Evolutionary conservation across 768 basidiomycete genomes (phyloP).

Genomic region (Boletus rex-veris): DNA sequence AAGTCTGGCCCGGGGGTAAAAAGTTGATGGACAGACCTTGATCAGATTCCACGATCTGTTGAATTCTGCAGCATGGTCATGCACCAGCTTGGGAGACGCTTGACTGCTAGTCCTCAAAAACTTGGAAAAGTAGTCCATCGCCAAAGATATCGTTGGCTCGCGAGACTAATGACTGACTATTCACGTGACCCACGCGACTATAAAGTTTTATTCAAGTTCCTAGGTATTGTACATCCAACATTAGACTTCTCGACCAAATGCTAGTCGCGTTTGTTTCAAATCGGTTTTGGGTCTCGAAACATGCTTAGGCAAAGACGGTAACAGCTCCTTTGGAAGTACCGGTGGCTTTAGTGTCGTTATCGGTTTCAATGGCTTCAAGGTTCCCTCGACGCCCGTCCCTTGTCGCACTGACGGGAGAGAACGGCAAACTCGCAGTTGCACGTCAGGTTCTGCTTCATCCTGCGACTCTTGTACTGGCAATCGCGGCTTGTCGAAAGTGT

Average conservation of each 20-base stretch:
- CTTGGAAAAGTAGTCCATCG: slow-evolving; percentile 86
- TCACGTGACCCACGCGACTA: slow-evolving; percentile 15
- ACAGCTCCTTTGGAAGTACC: slow-evolving; percentile 26
- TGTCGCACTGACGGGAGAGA: slow-evolving; percentile 5
- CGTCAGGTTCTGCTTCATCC: neutral
- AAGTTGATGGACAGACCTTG: slow-evolving; percentile 46
- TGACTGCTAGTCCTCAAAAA: slow-evolving; percentile 52
- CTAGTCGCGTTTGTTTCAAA: slow-evolving; percentile 21
- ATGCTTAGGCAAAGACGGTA: slow-evolving; percentile 7
- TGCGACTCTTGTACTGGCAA: neutral
- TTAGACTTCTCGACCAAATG: slow-evolving; percentile 12
- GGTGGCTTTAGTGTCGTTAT: slow-evolving; percentile 30
- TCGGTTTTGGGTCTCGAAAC: slow-evolving; percentile 3
- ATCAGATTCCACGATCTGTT: slow-evolving; percentile 70
- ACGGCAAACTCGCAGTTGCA: slow-evolving; percentile 2
- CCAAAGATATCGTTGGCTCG: neutral
- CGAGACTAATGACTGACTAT: neutral
- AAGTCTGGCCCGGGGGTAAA: neutral
- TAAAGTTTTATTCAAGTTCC: too few species aligned
- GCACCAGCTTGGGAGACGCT: slow-evolving; percentile 43
- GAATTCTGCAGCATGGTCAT: slow-evolving; percentile 73
- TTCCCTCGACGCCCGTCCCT: neutral
- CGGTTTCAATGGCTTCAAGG: slow-evolving; percentile 23
- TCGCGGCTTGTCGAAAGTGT: neutral
- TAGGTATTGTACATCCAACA: neutral